phyloP scores from a whole-genome alignment of 2,329 filamentous ascomycete species.

The Diaporthe ampelina region DNA sequence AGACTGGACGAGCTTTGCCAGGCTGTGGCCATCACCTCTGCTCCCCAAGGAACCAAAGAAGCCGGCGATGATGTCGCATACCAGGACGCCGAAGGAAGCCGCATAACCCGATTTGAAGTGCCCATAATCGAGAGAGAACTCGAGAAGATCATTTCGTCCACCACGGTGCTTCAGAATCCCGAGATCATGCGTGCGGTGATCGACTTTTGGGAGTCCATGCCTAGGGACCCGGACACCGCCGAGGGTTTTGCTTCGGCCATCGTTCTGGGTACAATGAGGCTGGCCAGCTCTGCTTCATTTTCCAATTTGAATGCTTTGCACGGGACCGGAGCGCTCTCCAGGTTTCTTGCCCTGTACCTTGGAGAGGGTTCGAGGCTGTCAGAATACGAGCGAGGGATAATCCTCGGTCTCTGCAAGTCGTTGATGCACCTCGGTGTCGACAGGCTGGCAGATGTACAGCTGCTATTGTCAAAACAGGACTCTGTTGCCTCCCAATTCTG shows the following conservation, averaged over 20 bases:
- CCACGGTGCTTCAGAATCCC: conserved; percentile 69
- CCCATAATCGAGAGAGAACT: conserved; percentile 56
- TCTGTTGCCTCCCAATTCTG: conserved; percentile 75
- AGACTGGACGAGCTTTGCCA: conserved; percentile 79
- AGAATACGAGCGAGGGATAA: conserved; percentile 68
- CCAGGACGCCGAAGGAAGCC: conserved; percentile 9
- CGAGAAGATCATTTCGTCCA: conserved; percentile 63
- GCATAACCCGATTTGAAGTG: conserved; percentile 40
- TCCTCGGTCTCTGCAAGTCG: conserved; percentile 76
- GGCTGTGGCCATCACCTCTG: conserved; percentile 53
- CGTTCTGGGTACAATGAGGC: conserved; percentile 74
- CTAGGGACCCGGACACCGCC: conserved; percentile 58
- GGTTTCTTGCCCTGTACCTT: conserved; percentile 75
- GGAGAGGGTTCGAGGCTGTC: conserved; percentile 63
- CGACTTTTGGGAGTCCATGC: conserved; percentile 74
- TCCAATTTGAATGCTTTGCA: conserved; percentile 81
- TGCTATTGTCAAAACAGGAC: conserved; percentile 71
- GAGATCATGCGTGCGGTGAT: conserved; percentile 75
- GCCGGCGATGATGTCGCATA: conserved; percentile 32
- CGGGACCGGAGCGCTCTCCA: conserved; percentile 77
- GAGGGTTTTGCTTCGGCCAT: conserved; percentile 71
- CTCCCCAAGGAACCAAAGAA: conserved; percentile 28
- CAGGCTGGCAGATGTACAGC: conserved; percentile 85
- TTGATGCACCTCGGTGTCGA: conserved; percentile 83
- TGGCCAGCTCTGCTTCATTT: conserved; percentile 71